Percentiles rank a stretch among this genome's conserved stretches.
Evolutionary conservation across 2,329 filamentous ascomycete species (phyloP).

Genomic region (Incumbomyces delicatus): DNA sequence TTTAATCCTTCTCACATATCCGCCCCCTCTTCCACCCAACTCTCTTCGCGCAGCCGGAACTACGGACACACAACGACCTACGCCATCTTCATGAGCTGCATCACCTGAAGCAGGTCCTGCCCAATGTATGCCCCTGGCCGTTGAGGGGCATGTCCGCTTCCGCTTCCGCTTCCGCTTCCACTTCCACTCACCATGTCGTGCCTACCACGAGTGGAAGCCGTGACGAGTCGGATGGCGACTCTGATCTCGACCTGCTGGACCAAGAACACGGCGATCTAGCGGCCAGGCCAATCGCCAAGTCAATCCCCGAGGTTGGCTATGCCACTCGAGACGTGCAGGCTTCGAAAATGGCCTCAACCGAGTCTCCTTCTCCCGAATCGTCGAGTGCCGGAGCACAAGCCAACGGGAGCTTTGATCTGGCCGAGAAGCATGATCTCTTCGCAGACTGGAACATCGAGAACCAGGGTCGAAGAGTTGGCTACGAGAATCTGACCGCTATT

Average conservation of each 20-base stretch:
- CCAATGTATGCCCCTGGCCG: background rate
- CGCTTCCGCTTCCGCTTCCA: too few relatives aligned
- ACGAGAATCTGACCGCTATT: conserved; percentile 93
- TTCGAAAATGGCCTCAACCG: background rate
- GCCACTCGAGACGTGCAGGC: background rate
- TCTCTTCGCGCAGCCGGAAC: too few relatives aligned
- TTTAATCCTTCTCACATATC: too few relatives aligned
- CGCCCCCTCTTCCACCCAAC: too few relatives aligned
- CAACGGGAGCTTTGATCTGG: conserved; percentile 1
- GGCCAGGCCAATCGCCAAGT: background rate
- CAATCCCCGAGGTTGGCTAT: too few relatives aligned
- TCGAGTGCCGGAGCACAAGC: background rate
- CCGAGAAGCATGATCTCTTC: conserved; percentile 31
- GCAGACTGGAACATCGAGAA: conserved; percentile 84
- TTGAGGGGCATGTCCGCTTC: background rate
- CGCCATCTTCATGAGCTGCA: too few relatives aligned
- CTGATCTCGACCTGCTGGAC: conserved; percentile 11
- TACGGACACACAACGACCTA: too few relatives aligned
- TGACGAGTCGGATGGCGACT: background rate
- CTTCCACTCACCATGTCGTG: too few relatives aligned
- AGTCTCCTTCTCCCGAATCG: background rate
- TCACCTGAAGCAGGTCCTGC: too few relatives aligned
- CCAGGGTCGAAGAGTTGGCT: conserved; percentile 79
- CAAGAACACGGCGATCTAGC: conserved; percentile 13
- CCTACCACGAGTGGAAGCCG: too few relatives aligned